phyloP scores from a whole-genome alignment of 306 rosid genomes.

The Cucurbita ficifolia region DNA sequence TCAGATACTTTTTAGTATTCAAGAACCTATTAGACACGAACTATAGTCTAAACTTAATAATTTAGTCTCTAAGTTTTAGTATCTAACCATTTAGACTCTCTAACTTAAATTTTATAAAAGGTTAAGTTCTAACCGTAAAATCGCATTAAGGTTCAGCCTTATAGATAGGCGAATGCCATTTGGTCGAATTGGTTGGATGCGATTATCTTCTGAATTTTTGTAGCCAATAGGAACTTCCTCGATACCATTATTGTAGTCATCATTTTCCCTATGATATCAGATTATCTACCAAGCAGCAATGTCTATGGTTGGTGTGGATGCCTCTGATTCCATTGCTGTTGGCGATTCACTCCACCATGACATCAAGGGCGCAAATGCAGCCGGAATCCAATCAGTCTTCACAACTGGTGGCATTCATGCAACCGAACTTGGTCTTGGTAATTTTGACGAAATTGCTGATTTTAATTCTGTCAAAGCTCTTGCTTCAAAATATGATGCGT shows the following conservation, averaged over 20 bases:
- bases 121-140: no score
- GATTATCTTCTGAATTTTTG: not conserved
- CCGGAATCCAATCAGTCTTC: slow-evolving; percentile 54
- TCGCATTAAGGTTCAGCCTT: not conserved
- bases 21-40: no score
- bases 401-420: slow-evolving; percentile 77
- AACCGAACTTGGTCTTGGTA: slow-evolving; percentile 50
- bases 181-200: not conserved
- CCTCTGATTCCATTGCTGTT: slow-evolving; percentile 54
- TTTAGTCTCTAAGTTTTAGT: no score
- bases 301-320: slow-evolving; percentile 55
- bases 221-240: not conserved
- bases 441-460: slow-evolving; percentile 45
- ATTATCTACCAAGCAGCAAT: slow-evolving; percentile 67
- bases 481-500: slow-evolving; percentile 44
- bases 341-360: slow-evolving; percentile 97
- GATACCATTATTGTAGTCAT: not conserved
- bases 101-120: not conserved
- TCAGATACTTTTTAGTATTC: no score
- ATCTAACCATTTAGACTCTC: no score
- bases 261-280: slow-evolving; percentile 23
- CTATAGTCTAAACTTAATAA: no score
- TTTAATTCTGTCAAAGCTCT: slow-evolving; percentile 49
- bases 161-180: not conserved
- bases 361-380: slow-evolving; percentile 84